Evolutionary conservation across 169 alveolate species (phyloP), one percentile per base, ranked within the genome.

Genomic region (Cryptosporidium viatorum): DNA sequence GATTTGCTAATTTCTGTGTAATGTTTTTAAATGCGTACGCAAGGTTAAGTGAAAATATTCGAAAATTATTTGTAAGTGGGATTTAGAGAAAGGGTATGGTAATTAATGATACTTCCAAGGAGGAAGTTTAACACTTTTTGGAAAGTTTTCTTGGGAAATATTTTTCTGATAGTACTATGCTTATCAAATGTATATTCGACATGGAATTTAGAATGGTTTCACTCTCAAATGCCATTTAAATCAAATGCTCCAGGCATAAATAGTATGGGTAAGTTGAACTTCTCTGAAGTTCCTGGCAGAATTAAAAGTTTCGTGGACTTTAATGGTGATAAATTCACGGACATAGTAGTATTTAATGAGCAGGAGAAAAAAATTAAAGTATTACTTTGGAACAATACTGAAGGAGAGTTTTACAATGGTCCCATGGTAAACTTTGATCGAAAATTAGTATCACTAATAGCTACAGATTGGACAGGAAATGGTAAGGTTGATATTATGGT

Each of bases 401-500:
- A 23, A 43, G 58, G 59, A 18, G 74, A 80, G 16, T 80, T 80
- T 62, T 41, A 43, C n/a, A 26, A 67, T 6, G 74, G 80, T 0
- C 74, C 71, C 21, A 59, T 43, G 50, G 35, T 29, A 8, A 35
- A 59, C 21, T 80, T 80, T 48, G 65, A 80, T 8, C 69, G 52
- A 0, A 29, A 18, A 62, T 45, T 65, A 6, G 89, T 37, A 60
- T 62, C 75, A 2, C 6, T 67, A 5, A 21, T 80, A 62, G 39
- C 75, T 26, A 52, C 65, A 35, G 89, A 80, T 18, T 80, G 89
- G 89, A 80, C 69, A 33, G 89, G 75, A 29, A 70, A 65, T 62
- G 89, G 75, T 1, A 41, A 43, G 21, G 39, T 80, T 23, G 89
- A 80, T 21, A 62, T 80, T 31, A 37, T 80, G 60, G 67, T 41